These are phyloP conservation scores for Candida pseudoglaebosa DNA, from an alignment of 805 yeast genomes.

Conservation along the genomic window DNA sequence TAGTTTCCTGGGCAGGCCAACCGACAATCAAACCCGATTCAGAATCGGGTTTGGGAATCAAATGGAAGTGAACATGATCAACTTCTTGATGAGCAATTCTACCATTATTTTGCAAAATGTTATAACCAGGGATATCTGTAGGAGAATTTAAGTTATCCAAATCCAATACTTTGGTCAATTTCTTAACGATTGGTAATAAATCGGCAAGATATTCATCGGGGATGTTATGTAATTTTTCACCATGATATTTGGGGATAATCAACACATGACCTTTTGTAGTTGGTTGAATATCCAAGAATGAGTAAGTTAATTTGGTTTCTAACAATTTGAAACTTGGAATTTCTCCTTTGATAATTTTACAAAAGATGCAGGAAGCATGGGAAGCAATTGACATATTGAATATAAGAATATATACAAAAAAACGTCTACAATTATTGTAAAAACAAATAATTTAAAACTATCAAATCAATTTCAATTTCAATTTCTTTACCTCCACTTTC, in stretches of 20 bases:
- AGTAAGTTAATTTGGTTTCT: slow-evolving; percentile 77
- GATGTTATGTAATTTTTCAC: slow-evolving; percentile 84
- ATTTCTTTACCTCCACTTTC: no score
- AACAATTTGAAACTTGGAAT: slow-evolving; percentile 89
- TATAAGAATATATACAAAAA: no score
- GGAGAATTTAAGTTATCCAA: slow-evolving; percentile 60
- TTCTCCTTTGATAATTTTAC: slow-evolving; percentile 93
- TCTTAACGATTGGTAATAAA: slow-evolving; percentile 83
- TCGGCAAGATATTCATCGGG: slow-evolving; percentile 91
- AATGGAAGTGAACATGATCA: slow-evolving; percentile 94
- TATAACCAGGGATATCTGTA: slow-evolving; percentile 71
- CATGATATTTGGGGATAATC: slow-evolving; percentile 90
- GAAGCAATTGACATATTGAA: slow-evolving; percentile 1
- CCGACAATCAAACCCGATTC: slow-evolving; percentile 80
- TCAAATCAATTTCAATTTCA: no score
- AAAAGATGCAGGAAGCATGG: slow-evolving; percentile 62
- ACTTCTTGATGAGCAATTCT: slow-evolving; percentile 93
- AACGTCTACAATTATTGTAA: no score
- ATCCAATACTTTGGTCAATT: slow-evolving; percentile 68
- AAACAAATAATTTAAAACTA: no score
- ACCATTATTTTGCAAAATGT: slow-evolving; percentile 89
- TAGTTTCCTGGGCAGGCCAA: slow-evolving; percentile 89
- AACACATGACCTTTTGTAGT: slow-evolving; percentile 84
- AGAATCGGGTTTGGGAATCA: slow-evolving; percentile 80
- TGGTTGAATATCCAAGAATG: slow-evolving; percentile 93